phyloP scores from a whole-genome alignment of 116 monocot species.

The Zostera marina region DNA sequence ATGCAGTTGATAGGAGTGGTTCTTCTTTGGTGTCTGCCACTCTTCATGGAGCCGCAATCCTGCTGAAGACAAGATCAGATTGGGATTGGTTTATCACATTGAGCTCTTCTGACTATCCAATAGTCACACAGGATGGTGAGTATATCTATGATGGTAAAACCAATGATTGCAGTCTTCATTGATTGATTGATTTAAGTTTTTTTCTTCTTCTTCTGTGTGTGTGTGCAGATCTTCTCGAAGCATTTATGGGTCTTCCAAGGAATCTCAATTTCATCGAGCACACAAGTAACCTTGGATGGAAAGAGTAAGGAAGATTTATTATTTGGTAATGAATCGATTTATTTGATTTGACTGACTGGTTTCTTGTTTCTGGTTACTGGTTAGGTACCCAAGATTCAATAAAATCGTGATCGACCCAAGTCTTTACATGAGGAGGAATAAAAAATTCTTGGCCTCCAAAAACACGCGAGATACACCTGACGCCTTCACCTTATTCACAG shows the following conservation, averaged over 20 bases:
- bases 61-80: slow-evolving; percentile 33
- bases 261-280: slow-evolving; percentile 63
- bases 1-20: slow-evolving; percentile 44
- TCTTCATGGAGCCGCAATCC: slow-evolving; percentile 66
- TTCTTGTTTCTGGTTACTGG: too few species aligned
- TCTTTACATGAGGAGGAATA: too few species aligned
- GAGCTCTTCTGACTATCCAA: slow-evolving; percentile 72
- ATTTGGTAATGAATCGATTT: too few species aligned
- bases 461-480: too few species aligned
- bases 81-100: slow-evolving; percentile 89
- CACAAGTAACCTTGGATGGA: slow-evolving; percentile 44
- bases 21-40: slow-evolving; percentile 45
- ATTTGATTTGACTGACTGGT: too few species aligned
- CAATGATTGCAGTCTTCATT: slow-evolving; percentile 1
- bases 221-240: slow-evolving; percentile 59
- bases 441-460: too few species aligned
- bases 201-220: not conserved
- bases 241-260: slow-evolving; percentile 50
- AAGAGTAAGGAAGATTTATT: too few species aligned
- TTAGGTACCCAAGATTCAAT: too few species aligned
- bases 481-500: slow-evolving; percentile 18
- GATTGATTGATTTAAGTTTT: not conserved
- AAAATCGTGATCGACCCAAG: too few species aligned
- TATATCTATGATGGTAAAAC: too few species aligned
- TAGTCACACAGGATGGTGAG: slow-evolving; percentile 80